Evolutionary conservation across 1,284 basidiomycete genomes (phyloP), one percentile per base, ranked within the genome.

Genomic region (Pyrrhoderma lamaoense): DNA sequence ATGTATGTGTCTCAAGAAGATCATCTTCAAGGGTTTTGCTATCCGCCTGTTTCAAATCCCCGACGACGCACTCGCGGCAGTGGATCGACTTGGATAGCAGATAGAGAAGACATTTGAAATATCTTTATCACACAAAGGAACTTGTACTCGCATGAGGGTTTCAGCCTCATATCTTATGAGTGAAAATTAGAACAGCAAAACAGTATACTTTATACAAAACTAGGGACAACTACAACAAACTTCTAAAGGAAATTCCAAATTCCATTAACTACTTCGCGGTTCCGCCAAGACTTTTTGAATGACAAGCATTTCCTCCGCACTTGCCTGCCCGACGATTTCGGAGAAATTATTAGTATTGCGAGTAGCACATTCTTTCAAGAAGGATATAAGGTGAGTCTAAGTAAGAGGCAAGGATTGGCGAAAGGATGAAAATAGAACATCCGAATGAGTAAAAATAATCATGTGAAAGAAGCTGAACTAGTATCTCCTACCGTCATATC

Each of bases 401-500:
- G 14, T 7, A n/a, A 40, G 8, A n/a, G 9, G 14, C 16, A 45
- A 40, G 44, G 9, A 27, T 35, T 42, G 34, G 37, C 55, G 52
- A 49, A 19, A 53, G n/a, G n/a, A 31, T 18, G 8, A 54, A 56
- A 14, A 52, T 57, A 23, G 68, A 58, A 51, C 66, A 62, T 52
- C 55, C 44, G 58, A 64, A 45, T 23, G 38, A 59, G 21, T 25
- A 40, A 40, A 40, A 16, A 7, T 18, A 40, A n/a, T 22, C 16
- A 7, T 14, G 38, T 22, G 45, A 23, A 27, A 16, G 40, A 14
- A 21, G 38, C 7, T 14, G 23, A 50, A 39, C 34, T 40, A 14
- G 42, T 42, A 39, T 25, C 13, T 68, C 80, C 58, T 55, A 91
- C 92, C 69, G 82, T 82, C 71, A 96, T 81, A 61, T 97, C 89